phyloP scores from a whole-genome alignment of 768 basidiomycete species.

The Kwoniella bestiolae region DNA sequence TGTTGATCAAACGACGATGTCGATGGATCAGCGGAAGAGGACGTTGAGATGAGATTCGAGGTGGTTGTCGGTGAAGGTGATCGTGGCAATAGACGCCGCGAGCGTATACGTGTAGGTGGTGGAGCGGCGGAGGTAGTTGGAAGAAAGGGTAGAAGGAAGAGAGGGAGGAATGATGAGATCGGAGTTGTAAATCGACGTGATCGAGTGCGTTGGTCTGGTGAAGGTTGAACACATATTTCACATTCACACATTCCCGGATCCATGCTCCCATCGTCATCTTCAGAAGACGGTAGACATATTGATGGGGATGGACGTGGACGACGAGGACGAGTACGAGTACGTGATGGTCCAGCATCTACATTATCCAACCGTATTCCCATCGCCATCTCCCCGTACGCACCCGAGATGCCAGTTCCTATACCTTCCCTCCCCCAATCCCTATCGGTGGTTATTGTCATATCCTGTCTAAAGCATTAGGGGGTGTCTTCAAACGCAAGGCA shows the following conservation, averaged over 20 bases:
- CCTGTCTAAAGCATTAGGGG: neutral
- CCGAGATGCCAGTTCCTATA: conserved; percentile 2
- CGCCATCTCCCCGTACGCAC: neutral
- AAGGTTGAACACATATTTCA: conserved; percentile 11
- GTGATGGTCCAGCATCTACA: conserved; percentile 13
- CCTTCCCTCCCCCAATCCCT: conserved; percentile 22
- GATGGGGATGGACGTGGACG: neutral
- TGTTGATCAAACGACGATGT: neutral
- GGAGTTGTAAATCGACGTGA: neutral
- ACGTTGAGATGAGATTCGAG: neutral
- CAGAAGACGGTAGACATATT: too few species aligned
- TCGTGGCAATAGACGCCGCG: conserved; percentile 10
- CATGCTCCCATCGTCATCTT: neutral
- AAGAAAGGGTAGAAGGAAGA: conserved; percentile 19
- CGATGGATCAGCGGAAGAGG: neutral
- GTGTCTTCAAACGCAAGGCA: too few species aligned
- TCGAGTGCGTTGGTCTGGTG: neutral
- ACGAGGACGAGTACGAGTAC: too few species aligned
- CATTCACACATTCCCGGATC: conserved; percentile 4
- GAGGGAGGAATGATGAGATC: conserved; percentile 6
- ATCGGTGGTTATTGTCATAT: conserved; percentile 10
- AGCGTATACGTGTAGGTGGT: conserved; percentile 8
- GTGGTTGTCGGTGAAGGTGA: conserved; percentile 1
- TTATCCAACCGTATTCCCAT: conserved; percentile 5
- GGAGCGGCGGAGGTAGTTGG: neutral